Percentiles rank a stretch among this genome's conserved stretches.
Evolutionary conservation across 495 filamentous ascomycete genomes (phyloP).

Genomic region (Daldinia loculata): DNA sequence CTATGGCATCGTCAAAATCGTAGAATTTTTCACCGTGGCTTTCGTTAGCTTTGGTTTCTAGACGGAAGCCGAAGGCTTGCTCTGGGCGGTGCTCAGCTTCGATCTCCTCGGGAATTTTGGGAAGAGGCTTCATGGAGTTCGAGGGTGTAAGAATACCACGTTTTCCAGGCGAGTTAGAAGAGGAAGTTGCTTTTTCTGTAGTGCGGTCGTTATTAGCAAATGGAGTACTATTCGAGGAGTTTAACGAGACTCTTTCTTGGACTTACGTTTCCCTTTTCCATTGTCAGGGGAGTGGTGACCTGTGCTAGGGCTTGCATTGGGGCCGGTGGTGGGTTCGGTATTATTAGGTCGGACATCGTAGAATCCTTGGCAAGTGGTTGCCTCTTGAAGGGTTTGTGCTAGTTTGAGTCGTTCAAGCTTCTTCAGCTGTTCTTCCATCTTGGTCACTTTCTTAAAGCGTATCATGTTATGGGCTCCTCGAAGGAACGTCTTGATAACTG

Average conservation of each 20-base stretch:
- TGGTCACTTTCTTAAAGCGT: neutral
- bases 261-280: conserved; percentile 17
- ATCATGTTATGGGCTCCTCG: neutral
- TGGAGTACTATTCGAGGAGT: neutral
- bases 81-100: neutral
- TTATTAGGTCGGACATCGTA: neutral
- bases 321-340: neutral
- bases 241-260: neutral
- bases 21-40: neutral
- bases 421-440: neutral
- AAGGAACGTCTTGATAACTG: neutral
- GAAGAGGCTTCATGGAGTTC: neutral
- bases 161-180: neutral
- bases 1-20: conserved; percentile 9
- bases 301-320: neutral
- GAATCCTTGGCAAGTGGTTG: neutral
- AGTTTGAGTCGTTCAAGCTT: conserved; percentile 7
- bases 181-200: neutral
- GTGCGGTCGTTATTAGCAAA: neutral
- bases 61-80: neutral
- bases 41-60: neutral
- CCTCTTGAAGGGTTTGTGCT: neutral
- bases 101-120: neutral
- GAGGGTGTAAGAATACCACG: neutral
- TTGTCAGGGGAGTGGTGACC: neutral